Evolutionary conservation across 1,139 yeast genomes (phyloP), one percentile per base, ranked within the genome.

Genomic region (Scheffersomyces lignicola): DNA sequence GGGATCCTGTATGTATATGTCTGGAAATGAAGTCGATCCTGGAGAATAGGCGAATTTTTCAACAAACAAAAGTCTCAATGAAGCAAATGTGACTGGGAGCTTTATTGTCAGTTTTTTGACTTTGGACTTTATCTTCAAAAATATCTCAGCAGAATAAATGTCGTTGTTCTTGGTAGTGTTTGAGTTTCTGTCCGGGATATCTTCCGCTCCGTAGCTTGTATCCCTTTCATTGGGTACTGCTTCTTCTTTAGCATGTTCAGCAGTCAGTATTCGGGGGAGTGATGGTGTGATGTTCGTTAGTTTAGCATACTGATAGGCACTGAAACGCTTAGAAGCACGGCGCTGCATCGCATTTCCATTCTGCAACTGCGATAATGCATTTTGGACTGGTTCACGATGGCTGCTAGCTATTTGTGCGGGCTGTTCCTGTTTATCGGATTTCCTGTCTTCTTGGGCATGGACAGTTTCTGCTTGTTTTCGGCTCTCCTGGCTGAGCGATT

Each of bases 221-320:
- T 32, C 44, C 10, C 15, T 22, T 29, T 32, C 39, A 11, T 32
- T 22, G 3, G 24, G 5, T 11, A 8, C 18, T n/a, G 33, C 22
- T 17, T 9, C 2, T 18, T 29, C 33, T 11, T 7, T 18, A 9
- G 20, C 12, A 6, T 10, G 14, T 6, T 29, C 32, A 4, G 24
- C 10, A 4, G 32, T 15, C 12, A 23, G 13, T 18, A 29, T 20
- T 26, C 29, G 18, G 11, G 29, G 29, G 8, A 26, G 18, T 7
- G 29, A 14, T 6, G 29, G 29, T 16, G 29, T 26, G 4, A 26
- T 16, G 44, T 77, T 80, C 1, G 89, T 72, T 16, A 86, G 69
- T 49, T 84, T 86, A 1, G 95, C 90, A 60, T 83, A 85, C 52
- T 92, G 97, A 45, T 89, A 92, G 0, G 97, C 96, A 17, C 96